Conservation (phyloP, 2,329 filamentous ascomycete genomes). For the Colletotrichum neosansevieriae region DNA sequence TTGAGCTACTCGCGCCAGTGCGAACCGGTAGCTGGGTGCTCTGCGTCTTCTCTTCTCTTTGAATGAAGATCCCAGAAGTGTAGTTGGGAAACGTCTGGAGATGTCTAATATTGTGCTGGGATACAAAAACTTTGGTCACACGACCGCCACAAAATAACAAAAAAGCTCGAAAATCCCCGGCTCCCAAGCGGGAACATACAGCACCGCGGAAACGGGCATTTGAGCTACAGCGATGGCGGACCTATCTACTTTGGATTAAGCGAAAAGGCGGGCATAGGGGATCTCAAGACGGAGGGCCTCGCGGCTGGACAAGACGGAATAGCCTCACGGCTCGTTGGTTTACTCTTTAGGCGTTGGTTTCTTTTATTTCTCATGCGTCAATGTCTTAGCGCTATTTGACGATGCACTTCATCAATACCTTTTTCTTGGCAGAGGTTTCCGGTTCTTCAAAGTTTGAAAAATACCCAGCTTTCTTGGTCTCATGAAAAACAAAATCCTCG, state of each 20-base stretch:
- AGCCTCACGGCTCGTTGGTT: conserved; percentile 52
- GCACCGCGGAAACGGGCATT: conserved; percentile 34
- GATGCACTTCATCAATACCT: not conserved
- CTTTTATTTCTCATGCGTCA: conserved; percentile 1
- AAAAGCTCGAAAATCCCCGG: conserved; percentile 17
- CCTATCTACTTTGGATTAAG: conserved; percentile 19
- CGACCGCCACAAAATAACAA: conserved; percentile 40
- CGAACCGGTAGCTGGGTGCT: not conserved
- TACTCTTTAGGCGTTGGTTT: conserved; percentile 37
- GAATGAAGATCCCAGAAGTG: conserved; percentile 22
- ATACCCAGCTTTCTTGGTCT: conserved; percentile 27
- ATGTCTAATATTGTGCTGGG: conserved; percentile 5
- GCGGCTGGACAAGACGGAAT: conserved; percentile 53
- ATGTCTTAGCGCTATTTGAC: conserved; percentile 12
- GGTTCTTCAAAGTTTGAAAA: conserved; percentile 24
- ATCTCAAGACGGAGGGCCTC: conserved; percentile 49
- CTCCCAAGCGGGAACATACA: conserved; percentile 39
- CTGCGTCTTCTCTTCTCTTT: not conserved
- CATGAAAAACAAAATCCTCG: conserved; percentile 5
- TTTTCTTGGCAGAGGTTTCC: not conserved
- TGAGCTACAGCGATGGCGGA: conserved; percentile 22
- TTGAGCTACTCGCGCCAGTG: conserved; percentile 7
- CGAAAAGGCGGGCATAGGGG: conserved; percentile 12
- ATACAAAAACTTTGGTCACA: conserved; percentile 41
- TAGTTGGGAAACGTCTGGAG: conserved; percentile 13